Evolutionary conservation across 805 yeast genomes (phyloP), one percentile per base, ranked within the genome.

Genomic region (Saccharomyces paradoxus): DNA sequence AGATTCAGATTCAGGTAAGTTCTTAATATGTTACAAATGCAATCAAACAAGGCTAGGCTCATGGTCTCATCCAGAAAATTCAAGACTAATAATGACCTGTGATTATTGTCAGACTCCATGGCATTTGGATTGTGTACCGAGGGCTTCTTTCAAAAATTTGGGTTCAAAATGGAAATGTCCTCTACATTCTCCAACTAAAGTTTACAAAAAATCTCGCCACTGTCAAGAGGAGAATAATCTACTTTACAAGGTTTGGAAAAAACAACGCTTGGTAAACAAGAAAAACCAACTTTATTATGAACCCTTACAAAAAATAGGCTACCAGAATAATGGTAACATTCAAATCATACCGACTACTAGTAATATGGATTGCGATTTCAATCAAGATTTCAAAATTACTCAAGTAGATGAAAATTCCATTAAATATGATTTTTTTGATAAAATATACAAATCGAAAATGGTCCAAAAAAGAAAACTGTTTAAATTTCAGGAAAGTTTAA

Each of bases 151-250:
- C 21, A 88, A 89, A 62, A 82, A 85, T 46, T 66, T 87, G 48
- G 95, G 94, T 1, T 76, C 77, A 48, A 87, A 84, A 68, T 92
- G 97, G 98, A 83, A 81, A 72, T 94, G 96, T 69, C 98, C 97
- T 1, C 85, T 87, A 60, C 97, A 89, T 71, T 81, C 82, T 22
- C 86, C 79, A 49, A 37, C 44, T 74, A 70, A 46, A 68, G 80
- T 24, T 58, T 77, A n/a, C 76, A 76, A 30, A 60, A 50, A 26
- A 5, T 2, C 27, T n/a, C 44, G 17, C 24, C 22, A 17, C 12
- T 17, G 17, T 37, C 44, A 17, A 37, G 50, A 50, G 6, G 37
- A 31, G 12, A 17, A 37, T 26, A 31, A 24, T 6, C 10, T 6
- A 14, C 31, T 54, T 30, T 21, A 41, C 37, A 29, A 48, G 9